A percentile compares a stretch with the other conserved stretches of the same genome.
Conservation (phyloP, 2,329 filamentous ascomycete genomes). For the Sclerotinia trifoliorum region DNA sequence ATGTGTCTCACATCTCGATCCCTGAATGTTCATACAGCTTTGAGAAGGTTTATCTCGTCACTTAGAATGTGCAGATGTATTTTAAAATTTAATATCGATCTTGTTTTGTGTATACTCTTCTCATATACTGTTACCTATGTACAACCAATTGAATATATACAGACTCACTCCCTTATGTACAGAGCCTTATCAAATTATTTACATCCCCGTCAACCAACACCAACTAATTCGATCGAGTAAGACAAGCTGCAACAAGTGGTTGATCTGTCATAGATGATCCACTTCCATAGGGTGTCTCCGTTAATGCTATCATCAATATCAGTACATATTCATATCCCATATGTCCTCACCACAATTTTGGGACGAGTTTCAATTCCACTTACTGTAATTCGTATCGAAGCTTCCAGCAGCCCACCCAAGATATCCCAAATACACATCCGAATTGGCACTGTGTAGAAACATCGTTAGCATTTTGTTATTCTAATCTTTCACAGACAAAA, state of each 20-base stretch:
- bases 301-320: conserved; percentile 26
- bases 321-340: background rate
- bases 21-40: background rate
- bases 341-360: background rate
- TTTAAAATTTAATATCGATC: background rate
- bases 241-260: conserved; percentile 32
- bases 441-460: conserved; percentile 35
- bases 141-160: conserved; percentile 6
- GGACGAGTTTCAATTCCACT: background rate
- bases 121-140: background rate
- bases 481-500: background rate
- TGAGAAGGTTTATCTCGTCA: too few species aligned
- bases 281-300: conserved; percentile 32
- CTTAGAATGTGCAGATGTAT: background rate
- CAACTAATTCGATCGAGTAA: conserved; percentile 22
- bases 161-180: background rate
- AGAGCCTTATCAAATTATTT: background rate
- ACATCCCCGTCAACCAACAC: background rate
- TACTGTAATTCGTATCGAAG: conserved; percentile 36
- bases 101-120: background rate
- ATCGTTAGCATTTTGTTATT: background rate
- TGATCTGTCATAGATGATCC: conserved; percentile 29
- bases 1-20: background rate
- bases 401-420: conserved; percentile 43
- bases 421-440: conserved; percentile 43